Base-by-base conservation (phyloP, 495 filamentous ascomycete genomes). In the Penicillium ochrochloron region DNA sequence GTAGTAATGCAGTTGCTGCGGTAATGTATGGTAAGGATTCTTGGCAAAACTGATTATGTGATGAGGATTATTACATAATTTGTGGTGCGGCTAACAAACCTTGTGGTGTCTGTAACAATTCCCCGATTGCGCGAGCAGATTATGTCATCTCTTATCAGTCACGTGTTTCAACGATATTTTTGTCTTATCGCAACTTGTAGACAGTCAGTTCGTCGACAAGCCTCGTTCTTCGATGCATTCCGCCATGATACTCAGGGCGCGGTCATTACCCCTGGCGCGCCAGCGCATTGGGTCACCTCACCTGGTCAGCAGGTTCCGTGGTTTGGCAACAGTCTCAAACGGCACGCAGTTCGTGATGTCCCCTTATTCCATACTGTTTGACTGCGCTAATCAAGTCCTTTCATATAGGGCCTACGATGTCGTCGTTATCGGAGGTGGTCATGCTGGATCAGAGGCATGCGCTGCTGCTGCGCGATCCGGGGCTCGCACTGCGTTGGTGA, bases 401-500 rank as follows among this genome's bases (percentile, higher is more conserved):
- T 39, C 11, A 46, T 0, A 27, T 52, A 93, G 92, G 59, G 82
- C 88, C 10, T 97, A 91, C 71, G 96, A 98, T 84, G 95, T 99
- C 53, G 81, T 98, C 50, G 93, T 99, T 14, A 93, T 99, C 59
- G 95, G 95, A 50, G 95, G 95, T 57, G 95, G 95, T 48, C 95
- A 99, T 84, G 95, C 95, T 35, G 95, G 95, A 48, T 88, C 92
- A 34, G 95, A 99, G 81, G 95, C 95, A 42, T 94, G 90, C 63
- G 90, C 95, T n/a, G 96, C 94, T 2, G 90, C 96, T 7, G 95
- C 95, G 39, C 89, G 95, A 33, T 87, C 90, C 19, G 95, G 95
- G 39, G 95, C 96, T 57, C 87, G 89, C 54, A 99, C 95, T 6
- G 93, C 91, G 5, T 85, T 99, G 60, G 83, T 99, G 41, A 99